Evolutionary conservation across 2,329 filamentous ascomycete genomes (phyloP).

Genomic region (Emergomyces orientalis): DNA sequence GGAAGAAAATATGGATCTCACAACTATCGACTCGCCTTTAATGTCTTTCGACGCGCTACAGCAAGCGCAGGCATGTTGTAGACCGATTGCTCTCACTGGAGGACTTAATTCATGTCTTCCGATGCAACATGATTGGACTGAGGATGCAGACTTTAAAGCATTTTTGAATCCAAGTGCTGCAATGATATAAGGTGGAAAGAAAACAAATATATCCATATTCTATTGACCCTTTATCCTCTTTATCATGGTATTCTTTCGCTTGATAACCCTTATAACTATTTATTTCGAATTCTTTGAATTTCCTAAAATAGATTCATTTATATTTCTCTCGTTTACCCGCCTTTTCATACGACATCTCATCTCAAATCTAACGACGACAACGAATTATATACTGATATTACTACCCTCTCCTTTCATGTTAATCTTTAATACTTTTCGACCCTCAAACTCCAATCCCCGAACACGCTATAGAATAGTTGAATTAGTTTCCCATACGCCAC

Average conservation of each 20-base stretch:
- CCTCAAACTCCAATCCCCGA: too few relatives aligned
- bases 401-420: neutral
- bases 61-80: neutral
- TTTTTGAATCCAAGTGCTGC: conserved; percentile 1
- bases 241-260: neutral
- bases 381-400: neutral
- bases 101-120: conserved; percentile 5
- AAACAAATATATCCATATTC: neutral
- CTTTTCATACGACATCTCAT: neutral
- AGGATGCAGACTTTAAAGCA: conserved; percentile 1
- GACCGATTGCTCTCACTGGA: neutral
- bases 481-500: too few relatives aligned
- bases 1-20: neutral
- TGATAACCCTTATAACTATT: neutral
- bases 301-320: neutral
- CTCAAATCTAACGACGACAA: neutral
- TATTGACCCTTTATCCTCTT: neutral
- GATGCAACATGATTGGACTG: neutral
- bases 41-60: neutral
- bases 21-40: neutral
- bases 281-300: neutral
- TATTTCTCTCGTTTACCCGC: neutral
- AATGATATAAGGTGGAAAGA: neutral
- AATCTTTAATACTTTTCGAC: neutral
- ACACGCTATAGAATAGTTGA: too few relatives aligned